Evolutionary conservation across 192 early-diverging fungal genomes (phyloP), one percentile per base, ranked within the genome.

Genomic region (Backusella psychrophila): DNA sequence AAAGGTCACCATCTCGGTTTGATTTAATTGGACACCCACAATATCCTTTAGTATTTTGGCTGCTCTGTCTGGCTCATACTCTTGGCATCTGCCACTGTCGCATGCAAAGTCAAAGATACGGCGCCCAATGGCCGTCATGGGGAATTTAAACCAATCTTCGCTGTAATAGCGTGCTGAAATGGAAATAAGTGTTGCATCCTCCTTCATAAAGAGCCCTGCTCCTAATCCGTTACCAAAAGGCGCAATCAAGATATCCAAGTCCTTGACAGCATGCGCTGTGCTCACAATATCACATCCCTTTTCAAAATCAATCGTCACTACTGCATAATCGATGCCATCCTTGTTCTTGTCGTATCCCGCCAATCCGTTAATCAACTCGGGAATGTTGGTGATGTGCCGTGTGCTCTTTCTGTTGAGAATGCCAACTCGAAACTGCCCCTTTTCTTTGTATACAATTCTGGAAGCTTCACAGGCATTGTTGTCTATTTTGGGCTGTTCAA

Each of bases 151-250:
- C 81, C 81, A 82, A 17, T 69, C 41, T 33, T 82, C 81, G 11
- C 46, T 74, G 17, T 82, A 82, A 23, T 74, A 74, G 19, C 77
- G 34, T n/a, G 72, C 39, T 17, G 44, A 71, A 66, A 82, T 78
- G 1, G 72, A 72, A 1, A 82, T 36, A 0, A 82, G 8, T 3
- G 76, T 53, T 17, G 65, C 31, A n/a, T 79, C 67, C 0, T 71
- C 38, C 39, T 77, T 76, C 81, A 82, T 82, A 67, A 82, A 82
- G 6, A 82, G 15, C 5, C 69, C 81, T 19, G 81, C 46, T 7
- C 77, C 81, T 12, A 70, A 42, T 4, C 44, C 73, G 23, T 74
- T 75, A 31, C 81, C 77, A 38, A 75, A 75, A 1, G 74, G 73
- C 0, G 81, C 69, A 12, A 82, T 71, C 1, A 82, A 34, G 4